phyloP scores from a whole-genome alignment of 2,329 filamentous ascomycete genomes.

The Stemphylium vesicarium region DNA sequence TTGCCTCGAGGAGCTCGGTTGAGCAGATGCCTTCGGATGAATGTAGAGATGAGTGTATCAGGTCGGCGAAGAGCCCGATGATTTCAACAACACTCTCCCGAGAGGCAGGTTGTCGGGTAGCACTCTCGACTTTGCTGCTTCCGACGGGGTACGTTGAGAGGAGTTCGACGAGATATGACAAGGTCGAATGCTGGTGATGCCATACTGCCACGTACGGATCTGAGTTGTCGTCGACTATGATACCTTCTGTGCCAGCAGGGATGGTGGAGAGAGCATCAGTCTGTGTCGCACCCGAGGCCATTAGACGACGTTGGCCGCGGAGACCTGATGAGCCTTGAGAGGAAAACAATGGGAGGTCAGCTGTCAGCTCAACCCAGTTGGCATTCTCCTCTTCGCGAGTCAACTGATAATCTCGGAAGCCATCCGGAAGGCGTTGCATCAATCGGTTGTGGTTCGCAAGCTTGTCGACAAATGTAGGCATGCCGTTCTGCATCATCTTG shows the following conservation, averaged over 20 bases:
- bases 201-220: conserved; percentile 78
- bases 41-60: conserved; percentile 60
- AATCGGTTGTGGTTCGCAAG: conserved; percentile 74
- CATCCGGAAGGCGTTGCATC: conserved; percentile 75
- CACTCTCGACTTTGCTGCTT: conserved; percentile 57
- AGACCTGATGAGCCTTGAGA: conserved; percentile 23
- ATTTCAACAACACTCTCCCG: conserved; percentile 73
- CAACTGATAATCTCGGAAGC: conserved; percentile 77
- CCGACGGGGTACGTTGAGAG: conserved; percentile 71
- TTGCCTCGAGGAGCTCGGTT: conserved; percentile 35
- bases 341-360: conserved; percentile 69
- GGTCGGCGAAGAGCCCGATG: conserved; percentile 73
- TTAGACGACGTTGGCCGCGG: conserved; percentile 32
- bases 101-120: conserved; percentile 56
- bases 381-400: conserved; percentile 85
- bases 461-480: conserved; percentile 62
- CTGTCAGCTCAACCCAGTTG: conserved; percentile 74
- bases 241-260: conserved; percentile 69
- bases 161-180: conserved; percentile 79
- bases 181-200: conserved; percentile 74
- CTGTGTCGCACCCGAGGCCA: conserved; percentile 19
- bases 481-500: conserved; percentile 55
- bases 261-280: conserved; percentile 62
- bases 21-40: conserved; percentile 37
- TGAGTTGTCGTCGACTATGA: conserved; percentile 75